Percentiles rank a stretch among this genome's conserved stretches.
Conservation (phyloP, 176 grass and related monocot species). For the Areca catechu region DNA sequence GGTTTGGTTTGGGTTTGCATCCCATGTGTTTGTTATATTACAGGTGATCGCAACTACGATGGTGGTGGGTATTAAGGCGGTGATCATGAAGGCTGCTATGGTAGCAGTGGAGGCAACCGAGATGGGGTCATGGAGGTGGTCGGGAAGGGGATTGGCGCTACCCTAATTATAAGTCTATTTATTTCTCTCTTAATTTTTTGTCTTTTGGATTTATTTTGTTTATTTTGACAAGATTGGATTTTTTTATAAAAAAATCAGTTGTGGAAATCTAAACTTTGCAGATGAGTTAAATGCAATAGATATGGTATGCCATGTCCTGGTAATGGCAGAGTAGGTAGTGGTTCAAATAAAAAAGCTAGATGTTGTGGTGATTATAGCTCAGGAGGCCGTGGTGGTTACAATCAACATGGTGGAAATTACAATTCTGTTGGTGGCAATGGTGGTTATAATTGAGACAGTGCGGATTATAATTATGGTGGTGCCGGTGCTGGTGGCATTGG, state of each 20-base stretch:
- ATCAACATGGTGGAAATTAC: slow-evolving; percentile 14
- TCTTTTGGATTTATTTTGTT: neutral
- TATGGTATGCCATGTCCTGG: slow-evolving; percentile 53
- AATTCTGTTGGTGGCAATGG: slow-evolving; percentile 17
- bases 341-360: slow-evolving; percentile 1
- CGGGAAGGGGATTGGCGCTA: too few relatives aligned
- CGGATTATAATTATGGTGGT: slow-evolving; percentile 43
- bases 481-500: slow-evolving; percentile 39
- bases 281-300: slow-evolving; percentile 91
- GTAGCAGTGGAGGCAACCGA: slow-evolving; percentile 5
- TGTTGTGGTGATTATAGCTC: slow-evolving; percentile 35
- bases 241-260: slow-evolving; percentile 35
- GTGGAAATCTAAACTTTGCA: slow-evolving; percentile 95
- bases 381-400: slow-evolving; percentile 32
- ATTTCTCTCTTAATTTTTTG: neutral
- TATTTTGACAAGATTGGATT: neutral
- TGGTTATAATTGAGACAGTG: slow-evolving; percentile 28
- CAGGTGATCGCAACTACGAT: neutral
- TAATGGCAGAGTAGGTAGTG: slow-evolving; percentile 30
- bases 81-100: neutral
- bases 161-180: slow-evolving; percentile 47
- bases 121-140: slow-evolving; percentile 15
- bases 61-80: slow-evolving; percentile 20
- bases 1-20: neutral
- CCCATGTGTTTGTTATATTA: neutral